These are phyloP conservation scores for Zasmidium cellare DNA, from an alignment of 2,329 filamentous ascomycete species.

Conservation along the genomic window DNA sequence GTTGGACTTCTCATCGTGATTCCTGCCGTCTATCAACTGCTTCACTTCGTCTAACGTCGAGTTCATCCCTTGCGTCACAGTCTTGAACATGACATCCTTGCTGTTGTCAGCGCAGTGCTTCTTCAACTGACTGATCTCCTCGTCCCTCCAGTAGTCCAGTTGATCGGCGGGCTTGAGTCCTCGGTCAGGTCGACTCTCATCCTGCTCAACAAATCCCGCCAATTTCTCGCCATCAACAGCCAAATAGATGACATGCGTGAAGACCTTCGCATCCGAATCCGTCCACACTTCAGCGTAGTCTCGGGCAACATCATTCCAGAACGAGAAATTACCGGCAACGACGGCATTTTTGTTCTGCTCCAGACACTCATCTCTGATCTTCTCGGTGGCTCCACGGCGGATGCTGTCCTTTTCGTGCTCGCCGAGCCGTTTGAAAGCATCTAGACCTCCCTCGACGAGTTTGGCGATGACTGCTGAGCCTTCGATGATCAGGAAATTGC, in stretches of 20 bases:
- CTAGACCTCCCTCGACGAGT: conserved; percentile 49
- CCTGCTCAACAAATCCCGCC: conserved; percentile 32
- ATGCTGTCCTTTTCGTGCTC: conserved; percentile 39
- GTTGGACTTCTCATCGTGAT: conserved; percentile 28
- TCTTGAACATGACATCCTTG: conserved; percentile 42
- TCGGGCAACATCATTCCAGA: conserved; percentile 45
- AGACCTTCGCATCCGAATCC: conserved; percentile 46
- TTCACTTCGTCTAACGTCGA: neutral
- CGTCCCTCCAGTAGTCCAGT: conserved; percentile 50
- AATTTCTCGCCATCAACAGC: conserved; percentile 42
- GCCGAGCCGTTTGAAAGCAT: conserved; percentile 45
- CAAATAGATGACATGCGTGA: conserved; percentile 62
- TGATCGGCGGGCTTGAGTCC: conserved; percentile 34
- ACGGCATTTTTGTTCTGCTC: conserved; percentile 42
- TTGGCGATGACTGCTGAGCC: conserved; percentile 51
- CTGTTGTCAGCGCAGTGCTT: conserved; percentile 44
- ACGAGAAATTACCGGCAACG: conserved; percentile 58
- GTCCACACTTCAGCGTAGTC: conserved; percentile 43
- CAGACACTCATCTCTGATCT: conserved; percentile 42
- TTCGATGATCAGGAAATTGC: conserved; percentile 52
- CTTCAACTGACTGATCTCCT: conserved; percentile 47
- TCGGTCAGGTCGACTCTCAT: conserved; percentile 38
- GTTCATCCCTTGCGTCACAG: conserved; percentile 15
- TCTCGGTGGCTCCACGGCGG: conserved; percentile 49
- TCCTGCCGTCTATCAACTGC: neutral